Conservation (phyloP, 768 basidiomycete genomes). For the Mycena metata region DNA sequence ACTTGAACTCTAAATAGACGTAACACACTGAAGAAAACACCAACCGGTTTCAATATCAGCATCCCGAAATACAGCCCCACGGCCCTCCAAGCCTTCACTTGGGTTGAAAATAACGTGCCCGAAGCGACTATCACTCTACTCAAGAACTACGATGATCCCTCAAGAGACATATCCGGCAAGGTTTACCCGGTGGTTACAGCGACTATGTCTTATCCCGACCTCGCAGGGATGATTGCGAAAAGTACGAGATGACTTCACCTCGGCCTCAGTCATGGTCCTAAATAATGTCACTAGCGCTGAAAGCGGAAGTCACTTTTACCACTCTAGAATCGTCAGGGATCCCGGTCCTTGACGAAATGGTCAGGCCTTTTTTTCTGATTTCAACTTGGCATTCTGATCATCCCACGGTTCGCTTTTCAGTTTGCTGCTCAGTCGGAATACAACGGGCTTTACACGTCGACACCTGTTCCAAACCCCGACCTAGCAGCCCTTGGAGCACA, state of each 20-base stretch:
- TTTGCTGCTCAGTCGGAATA: neutral
- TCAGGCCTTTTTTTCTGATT: neutral
- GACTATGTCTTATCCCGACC: neutral
- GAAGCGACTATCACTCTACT: neutral
- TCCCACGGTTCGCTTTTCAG: neutral
- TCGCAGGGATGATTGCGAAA: neutral
- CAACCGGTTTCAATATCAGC: neutral
- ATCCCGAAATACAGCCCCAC: conserved; percentile 8
- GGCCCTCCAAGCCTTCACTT: neutral
- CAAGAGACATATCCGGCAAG: conserved; percentile 6
- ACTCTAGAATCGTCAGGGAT: neutral
- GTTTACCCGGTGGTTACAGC: neutral
- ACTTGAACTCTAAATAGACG: neutral
- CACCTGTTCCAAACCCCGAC: conserved; percentile 14
- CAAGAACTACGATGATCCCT: conserved; percentile 9
- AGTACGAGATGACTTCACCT: neutral
- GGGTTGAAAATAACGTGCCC: neutral
- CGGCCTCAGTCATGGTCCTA: neutral
- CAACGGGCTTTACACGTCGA: conserved; percentile 8
- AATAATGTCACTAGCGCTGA: neutral
- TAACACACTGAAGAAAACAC: neutral
- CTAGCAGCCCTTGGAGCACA: too few species aligned
- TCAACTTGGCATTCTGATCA: neutral
- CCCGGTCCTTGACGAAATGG: conserved; percentile 3
- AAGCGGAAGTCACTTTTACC: conserved; percentile 1